Evolutionary conservation across 2,329 filamentous ascomycete genomes (phyloP), one percentile per base, ranked within the genome.

Genomic region (Aspergillus carbonarius): DNA sequence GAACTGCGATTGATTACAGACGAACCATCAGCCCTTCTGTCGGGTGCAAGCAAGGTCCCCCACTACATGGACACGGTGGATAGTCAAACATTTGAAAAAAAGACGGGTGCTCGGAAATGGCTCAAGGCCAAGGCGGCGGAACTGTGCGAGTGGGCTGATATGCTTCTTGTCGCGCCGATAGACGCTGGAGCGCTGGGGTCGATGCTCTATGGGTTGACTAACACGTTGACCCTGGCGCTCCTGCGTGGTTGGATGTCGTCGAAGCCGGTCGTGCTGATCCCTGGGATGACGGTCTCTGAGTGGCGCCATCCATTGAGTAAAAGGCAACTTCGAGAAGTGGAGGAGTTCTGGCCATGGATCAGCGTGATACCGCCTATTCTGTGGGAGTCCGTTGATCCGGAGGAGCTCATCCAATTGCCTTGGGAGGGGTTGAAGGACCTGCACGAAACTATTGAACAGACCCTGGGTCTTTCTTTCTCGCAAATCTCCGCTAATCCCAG

Each of bases 221-320:
- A 91, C 68, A 96, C 88, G 30, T 82, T 96, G 55, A 81, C 96
- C 7, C 82, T 96, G 54, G 89, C 93, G 66, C 85, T 96, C 1
- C 74, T 97, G 50, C 85, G 93, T 54, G 90, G 90, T 57, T 97
- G 93, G 93, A 88, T 96, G 67, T 87, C 89, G 0, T 88, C 88
- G 6, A 96, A 96, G 77, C 90, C 88, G 66, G 89, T 96, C 30
- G 78, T 96, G 50, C 79, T 97, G 58, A 88, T 96, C 6, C 92
- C 93, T 0, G 91, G 91, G 63, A 96, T 97, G 92, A 93, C 90
- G 34, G 86, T 86, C 1, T 84, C 90, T 60, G 92, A 93, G 86
- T 96, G 92, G 92, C 87, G 93, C 70, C 92, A 95, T 68, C 91
- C 92, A 2, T 88, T 93, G 77, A 96, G 91, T 15, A 91, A 90